Conservation (phyloP, 129 eudicot genomes). For the Gnaphalium uliginosum region DNA sequence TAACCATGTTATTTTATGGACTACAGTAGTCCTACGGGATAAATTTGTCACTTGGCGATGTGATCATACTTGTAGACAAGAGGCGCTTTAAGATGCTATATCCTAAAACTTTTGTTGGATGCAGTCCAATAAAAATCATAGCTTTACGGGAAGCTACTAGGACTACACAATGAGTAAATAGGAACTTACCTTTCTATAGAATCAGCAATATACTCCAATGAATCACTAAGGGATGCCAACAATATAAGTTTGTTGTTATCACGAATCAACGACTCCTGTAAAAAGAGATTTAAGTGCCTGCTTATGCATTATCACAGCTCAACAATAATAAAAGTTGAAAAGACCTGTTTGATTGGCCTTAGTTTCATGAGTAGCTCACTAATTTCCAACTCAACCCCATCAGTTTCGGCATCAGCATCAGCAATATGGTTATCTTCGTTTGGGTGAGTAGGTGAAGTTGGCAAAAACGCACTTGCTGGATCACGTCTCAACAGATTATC, state of each 20-base stretch:
- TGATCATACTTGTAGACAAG: too few relatives aligned
- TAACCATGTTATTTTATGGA: too few relatives aligned
- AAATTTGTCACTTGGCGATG: too few relatives aligned
- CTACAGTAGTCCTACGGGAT: too few relatives aligned
- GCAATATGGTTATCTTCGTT: conserved; percentile 41
- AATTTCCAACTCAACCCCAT: conserved; percentile 68
- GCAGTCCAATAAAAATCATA: too few relatives aligned
- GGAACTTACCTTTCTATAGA: conserved; percentile 92
- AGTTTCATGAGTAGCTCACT: conserved; percentile 72
- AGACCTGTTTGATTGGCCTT: conserved; percentile 96
- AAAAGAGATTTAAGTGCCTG: conserved; percentile 22
- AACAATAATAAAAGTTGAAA: not conserved
- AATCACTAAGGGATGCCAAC: conserved; percentile 94
- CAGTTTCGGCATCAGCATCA: conserved; percentile 59
- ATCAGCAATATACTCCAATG: conserved; percentile 95
- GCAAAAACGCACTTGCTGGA: conserved; percentile 85
- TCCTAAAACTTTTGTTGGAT: too few relatives aligned
- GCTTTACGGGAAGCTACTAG: not conserved
- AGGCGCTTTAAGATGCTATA: too few relatives aligned
- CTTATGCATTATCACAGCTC: conserved; percentile 5
- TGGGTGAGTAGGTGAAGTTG: conserved; percentile 54
- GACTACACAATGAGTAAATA: not conserved
- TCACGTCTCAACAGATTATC: conserved; percentile 82
- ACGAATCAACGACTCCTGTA: conserved; percentile 92
- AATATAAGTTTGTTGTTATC: conserved; percentile 93